Conservation (phyloP, 108 stramenopile genomes). For the Nitzschia sp. region DNA sequence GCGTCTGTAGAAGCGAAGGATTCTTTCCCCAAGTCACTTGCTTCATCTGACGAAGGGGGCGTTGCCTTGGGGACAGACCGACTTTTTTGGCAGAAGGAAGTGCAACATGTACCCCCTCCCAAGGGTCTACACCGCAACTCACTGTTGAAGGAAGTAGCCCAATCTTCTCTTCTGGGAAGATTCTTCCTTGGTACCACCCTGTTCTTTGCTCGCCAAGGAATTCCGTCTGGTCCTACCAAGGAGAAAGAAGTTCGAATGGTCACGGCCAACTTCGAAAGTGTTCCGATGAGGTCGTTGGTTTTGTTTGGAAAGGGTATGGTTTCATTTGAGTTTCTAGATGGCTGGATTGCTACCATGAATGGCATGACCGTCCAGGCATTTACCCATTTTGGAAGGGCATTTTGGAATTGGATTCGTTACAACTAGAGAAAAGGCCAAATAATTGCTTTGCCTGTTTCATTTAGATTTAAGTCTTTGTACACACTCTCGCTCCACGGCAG, state of each 20-base stretch:
- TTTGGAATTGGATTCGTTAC: background rate
- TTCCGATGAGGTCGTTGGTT: constrained; percentile 43
- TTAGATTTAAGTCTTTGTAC: no score
- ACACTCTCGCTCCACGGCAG: background rate
- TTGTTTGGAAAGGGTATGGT: constrained; percentile 43
- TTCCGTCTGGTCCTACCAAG: constrained; percentile 17
- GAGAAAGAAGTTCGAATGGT: constrained; percentile 33
- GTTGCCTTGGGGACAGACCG: constrained; percentile 25
- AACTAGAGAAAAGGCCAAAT: background rate
- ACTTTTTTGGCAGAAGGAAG: background rate
- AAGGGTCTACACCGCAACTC: constrained; percentile 32
- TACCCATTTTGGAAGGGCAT: background rate
- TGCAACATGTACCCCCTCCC: background rate
- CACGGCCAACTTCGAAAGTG: constrained; percentile 32
- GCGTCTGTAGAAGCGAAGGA: constrained; percentile 21
- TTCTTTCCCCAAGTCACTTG: constrained; percentile 23
- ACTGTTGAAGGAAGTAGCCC: constrained; percentile 33
- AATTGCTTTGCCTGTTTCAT: no score
- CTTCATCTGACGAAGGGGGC: constrained; percentile 19
- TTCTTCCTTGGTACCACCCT: constrained; percentile 7
- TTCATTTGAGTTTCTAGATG: constrained; percentile 44
- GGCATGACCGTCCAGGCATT: constrained; percentile 1
- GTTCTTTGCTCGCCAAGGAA: constrained; percentile 16
- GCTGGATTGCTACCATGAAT: constrained; percentile 41
- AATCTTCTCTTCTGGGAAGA: background rate